Evolutionary conservation across 139 green algal genomes (phyloP).

Genomic region (Nannochloris sp.): DNA sequence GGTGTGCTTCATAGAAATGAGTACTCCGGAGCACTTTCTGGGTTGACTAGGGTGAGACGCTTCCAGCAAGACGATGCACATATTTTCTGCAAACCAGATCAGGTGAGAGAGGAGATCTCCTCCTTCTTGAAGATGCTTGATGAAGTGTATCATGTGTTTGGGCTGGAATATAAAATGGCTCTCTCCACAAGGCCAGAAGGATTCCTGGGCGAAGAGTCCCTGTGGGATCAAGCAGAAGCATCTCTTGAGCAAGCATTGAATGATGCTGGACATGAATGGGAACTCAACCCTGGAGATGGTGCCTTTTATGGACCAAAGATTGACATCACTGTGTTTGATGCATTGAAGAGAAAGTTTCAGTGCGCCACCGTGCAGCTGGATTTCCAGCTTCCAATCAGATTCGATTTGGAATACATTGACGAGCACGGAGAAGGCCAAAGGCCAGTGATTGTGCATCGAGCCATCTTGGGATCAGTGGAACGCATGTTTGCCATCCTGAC

Average conservation of each 20-base stretch:
- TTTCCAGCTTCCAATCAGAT: constrained; percentile 97
- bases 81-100: constrained; percentile 94
- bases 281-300: constrained; percentile 86
- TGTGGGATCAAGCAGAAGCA: constrained; percentile 87
- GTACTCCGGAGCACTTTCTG: constrained; percentile 67
- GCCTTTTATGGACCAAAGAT: constrained; percentile 99
- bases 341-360: constrained; percentile 94
- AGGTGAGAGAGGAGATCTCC: constrained; percentile 74
- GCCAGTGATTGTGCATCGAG: constrained; percentile 95
- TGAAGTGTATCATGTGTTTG: constrained; percentile 89
- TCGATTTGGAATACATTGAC: constrained; percentile 62
- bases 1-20: constrained; percentile 96
- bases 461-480: constrained; percentile 92
- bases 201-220: constrained; percentile 79
- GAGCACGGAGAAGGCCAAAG: constrained; percentile 46
- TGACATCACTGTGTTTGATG: constrained; percentile 87
- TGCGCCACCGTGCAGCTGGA: constrained; percentile 98
- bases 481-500: constrained; percentile 99
- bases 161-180: constrained; percentile 86
- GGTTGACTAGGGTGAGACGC: constrained; percentile 83
- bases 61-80: constrained; percentile 99
- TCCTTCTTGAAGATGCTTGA: constrained; percentile 79
- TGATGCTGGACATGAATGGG: constrained; percentile 55
- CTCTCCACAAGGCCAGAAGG: constrained; percentile 84
- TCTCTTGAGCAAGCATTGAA: constrained; percentile 81